Conservation (phyloP, 805 yeast genomes). For the Starmerella sirachaensis region DNA sequence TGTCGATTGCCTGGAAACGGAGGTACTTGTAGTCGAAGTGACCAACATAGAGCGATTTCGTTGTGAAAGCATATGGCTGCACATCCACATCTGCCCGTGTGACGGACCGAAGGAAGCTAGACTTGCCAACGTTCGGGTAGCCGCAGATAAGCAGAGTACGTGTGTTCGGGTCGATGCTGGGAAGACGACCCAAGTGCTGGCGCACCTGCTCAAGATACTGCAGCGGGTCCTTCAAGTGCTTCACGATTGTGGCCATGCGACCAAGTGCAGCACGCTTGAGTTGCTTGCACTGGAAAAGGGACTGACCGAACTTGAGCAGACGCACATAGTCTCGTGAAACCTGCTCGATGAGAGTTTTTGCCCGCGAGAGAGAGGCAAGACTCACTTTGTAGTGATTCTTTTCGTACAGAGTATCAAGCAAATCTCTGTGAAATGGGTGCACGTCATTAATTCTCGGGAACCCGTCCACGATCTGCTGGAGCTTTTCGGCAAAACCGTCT, state of each 20-base stretch:
- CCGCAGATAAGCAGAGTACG: constrained; percentile 96
- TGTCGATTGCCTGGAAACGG: constrained; percentile 97
- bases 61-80: constrained; percentile 98
- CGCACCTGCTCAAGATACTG: constrained; percentile 94
- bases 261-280: constrained; percentile 97
- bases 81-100: constrained; percentile 98
- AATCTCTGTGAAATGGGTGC: constrained; percentile 96
- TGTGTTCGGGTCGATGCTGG: constrained; percentile 96
- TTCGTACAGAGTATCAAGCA: constrained; percentile 95
- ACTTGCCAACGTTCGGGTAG: constrained; percentile 98
- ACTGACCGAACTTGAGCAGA: constrained; percentile 91
- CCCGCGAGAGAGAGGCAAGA: constrained; percentile 85
- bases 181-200: constrained; percentile 97
- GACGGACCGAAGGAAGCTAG: constrained; percentile 82
- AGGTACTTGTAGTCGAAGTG: constrained; percentile 97
- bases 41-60: constrained; percentile 93
- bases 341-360: constrained; percentile 88
- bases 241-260: constrained; percentile 97
- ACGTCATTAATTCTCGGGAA: constrained; percentile 96
- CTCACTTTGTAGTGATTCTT: constrained; percentile 97
- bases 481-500: constrained; percentile 90
- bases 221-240: constrained; percentile 89
- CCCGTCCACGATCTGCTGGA: constrained; percentile 69
- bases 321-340: constrained; percentile 92
- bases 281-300: constrained; percentile 96